Percentiles rank a stretch among this genome's conserved stretches.
These are phyloP conservation scores for Conticribra weissflogii DNA, from an alignment of 108 stramenopile genomes.

Conservation along the genomic window DNA sequence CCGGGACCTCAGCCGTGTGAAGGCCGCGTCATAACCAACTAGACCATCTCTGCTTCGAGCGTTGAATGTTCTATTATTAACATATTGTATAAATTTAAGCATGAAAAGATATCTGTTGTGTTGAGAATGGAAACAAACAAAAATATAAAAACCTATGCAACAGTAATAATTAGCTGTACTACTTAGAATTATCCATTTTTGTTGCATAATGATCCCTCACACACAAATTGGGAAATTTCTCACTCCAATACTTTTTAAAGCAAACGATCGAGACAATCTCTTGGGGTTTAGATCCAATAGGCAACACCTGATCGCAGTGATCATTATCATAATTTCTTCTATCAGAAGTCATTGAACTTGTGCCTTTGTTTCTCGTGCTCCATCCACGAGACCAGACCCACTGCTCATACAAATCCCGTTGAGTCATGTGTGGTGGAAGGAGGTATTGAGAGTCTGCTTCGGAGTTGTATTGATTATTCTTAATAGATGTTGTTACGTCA, in stretches of 20 bases:
- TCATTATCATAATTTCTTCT: not conserved
- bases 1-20: no score
- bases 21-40: no score
- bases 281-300: not conserved
- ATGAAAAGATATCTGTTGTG: no score
- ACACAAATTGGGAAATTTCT: not conserved
- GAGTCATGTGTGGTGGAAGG: not conserved
- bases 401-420: not conserved
- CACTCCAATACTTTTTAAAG: not conserved
- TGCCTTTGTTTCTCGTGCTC: not conserved
- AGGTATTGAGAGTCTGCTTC: not conserved
- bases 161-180: no score
- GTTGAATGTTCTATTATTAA: no score
- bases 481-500: not conserved
- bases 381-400: not conserved
- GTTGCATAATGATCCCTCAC: not conserved
- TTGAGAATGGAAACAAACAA: no score
- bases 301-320: not conserved
- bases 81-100: no score
- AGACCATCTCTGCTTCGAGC: no score
- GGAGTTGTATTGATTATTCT: not conserved
- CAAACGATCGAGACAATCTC: not conserved
- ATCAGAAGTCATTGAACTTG: not conserved
- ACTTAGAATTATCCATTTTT: no score
- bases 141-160: no score